These are phyloP conservation scores for Trametopsis cervina DNA, from an alignment of 768 basidiomycete genomes.

Conservation along the genomic window DNA sequence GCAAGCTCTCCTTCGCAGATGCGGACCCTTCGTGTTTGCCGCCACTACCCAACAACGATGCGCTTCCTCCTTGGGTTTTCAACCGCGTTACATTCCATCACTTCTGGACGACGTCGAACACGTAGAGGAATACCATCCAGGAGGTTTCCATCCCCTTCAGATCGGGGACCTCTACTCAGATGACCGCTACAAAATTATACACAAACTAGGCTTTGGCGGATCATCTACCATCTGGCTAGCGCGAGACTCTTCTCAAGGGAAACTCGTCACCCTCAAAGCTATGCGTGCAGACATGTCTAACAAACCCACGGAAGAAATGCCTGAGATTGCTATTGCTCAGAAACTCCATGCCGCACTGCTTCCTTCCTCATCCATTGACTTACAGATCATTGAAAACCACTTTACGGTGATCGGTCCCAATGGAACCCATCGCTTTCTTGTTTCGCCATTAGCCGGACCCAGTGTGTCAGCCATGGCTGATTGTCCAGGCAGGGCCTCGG, in stretches of 20 bases:
- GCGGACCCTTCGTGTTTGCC: too few relatives aligned
- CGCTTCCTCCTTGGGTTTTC: too few relatives aligned
- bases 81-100: too few relatives aligned
- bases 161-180: slow-evolving; percentile 42
- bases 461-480: slow-evolving; percentile 27
- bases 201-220: slow-evolving; percentile 41
- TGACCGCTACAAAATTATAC: slow-evolving; percentile 40
- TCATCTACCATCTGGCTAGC: slow-evolving; percentile 37
- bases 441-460: slow-evolving; percentile 40
- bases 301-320: slow-evolving; percentile 17
- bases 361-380: neutral
- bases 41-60: too few relatives aligned
- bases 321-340: slow-evolving; percentile 28
- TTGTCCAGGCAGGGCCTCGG: slow-evolving; percentile 24
- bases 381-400: slow-evolving; percentile 33
- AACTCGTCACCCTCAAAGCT: slow-evolving; percentile 29
- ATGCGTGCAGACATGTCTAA: slow-evolving; percentile 28
- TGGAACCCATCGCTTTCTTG: slow-evolving; percentile 43
- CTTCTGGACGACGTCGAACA: slow-evolving; percentile 34
- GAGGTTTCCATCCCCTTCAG: slow-evolving; percentile 44
- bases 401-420: slow-evolving; percentile 42
- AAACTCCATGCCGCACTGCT: slow-evolving; percentile 23
- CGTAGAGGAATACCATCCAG: slow-evolving; percentile 41
- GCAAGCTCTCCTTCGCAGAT: too few relatives aligned
- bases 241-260: slow-evolving; percentile 25